Evolutionary conservation across 345 rosid species (phyloP).

Genomic region (Balakata baccata): DNA sequence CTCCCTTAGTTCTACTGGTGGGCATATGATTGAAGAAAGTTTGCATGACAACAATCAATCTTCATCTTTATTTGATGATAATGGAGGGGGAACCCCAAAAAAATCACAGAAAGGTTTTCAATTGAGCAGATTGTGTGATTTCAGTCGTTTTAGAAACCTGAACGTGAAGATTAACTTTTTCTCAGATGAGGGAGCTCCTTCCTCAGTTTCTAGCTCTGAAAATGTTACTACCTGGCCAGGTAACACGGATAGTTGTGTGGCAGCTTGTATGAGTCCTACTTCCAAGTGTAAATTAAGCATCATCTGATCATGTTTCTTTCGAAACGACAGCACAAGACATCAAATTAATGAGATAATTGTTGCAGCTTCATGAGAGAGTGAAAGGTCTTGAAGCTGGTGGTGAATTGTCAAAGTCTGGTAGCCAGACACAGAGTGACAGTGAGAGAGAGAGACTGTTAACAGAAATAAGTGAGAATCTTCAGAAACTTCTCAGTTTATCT

Average conservation of each 20-base stretch:
- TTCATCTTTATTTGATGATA: no score
- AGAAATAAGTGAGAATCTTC: constrained; percentile 42
- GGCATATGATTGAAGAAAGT: constrained; percentile 22
- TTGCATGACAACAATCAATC: background rate
- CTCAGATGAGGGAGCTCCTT: constrained; percentile 18
- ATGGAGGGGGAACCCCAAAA: constrained; percentile 12
- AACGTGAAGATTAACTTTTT: constrained; percentile 27
- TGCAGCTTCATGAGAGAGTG: constrained; percentile 36
- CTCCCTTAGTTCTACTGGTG: constrained; percentile 19
- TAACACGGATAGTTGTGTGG: constrained; percentile 10
- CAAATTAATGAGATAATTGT: constrained; percentile 34
- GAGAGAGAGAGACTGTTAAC: constrained; percentile 38
- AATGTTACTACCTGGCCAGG: constrained; percentile 25
- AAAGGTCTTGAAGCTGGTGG: constrained; percentile 42
- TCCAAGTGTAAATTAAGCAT: background rate
- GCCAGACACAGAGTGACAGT: constrained; percentile 21
- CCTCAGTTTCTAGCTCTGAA: constrained; percentile 26
- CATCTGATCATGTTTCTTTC: constrained; percentile 17
- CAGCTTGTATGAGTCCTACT: background rate
- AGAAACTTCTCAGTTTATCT: constrained; percentile 39
- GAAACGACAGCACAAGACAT: constrained; percentile 21
- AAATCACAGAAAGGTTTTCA: constrained; percentile 4
- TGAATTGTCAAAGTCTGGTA: constrained; percentile 31
- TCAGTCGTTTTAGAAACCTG: constrained; percentile 18
- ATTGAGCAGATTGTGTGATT: constrained; percentile 13